phyloP scores from a whole-genome alignment of 495 filamentous ascomycete species.

The Penicillium coprophilum region DNA sequence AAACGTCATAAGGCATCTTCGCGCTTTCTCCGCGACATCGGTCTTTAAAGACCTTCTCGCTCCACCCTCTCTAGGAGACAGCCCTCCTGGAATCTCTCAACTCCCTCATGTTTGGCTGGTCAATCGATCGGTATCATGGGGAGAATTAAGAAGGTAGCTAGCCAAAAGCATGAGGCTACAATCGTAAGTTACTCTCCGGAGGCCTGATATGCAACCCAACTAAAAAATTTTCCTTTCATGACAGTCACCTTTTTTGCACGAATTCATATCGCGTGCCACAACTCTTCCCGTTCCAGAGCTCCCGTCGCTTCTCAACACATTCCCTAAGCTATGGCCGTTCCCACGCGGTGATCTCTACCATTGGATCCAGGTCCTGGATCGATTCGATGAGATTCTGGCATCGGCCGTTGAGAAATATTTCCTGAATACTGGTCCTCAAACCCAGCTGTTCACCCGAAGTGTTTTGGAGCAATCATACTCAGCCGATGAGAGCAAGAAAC shows the following conservation, averaged over 20 bases:
- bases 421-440: constrained; percentile 78
- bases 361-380: constrained; percentile 93
- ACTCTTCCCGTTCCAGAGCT: constrained; percentile 72
- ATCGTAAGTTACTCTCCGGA: constrained; percentile 61
- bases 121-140: constrained; percentile 62
- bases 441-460: constrained; percentile 64
- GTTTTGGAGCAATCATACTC: constrained; percentile 58
- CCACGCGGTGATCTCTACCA: constrained; percentile 97
- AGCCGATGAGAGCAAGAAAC: constrained; percentile 38
- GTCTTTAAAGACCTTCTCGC: constrained; percentile 33
- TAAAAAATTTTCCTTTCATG: constrained; percentile 32
- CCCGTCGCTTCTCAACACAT: constrained; percentile 70
- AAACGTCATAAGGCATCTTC: constrained; percentile 49
- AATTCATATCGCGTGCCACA: constrained; percentile 69
- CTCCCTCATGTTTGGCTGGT: constrained; percentile 51
- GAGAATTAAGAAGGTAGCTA: constrained; percentile 95
- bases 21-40: constrained; percentile 39
- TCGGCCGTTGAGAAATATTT: constrained; percentile 78
- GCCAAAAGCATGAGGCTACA: constrained; percentile 89
- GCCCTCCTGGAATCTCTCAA: constrained; percentile 29
- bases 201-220: constrained; percentile 20
- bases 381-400: constrained; percentile 87
- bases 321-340: constrained; percentile 89
- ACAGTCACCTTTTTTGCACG: constrained; percentile 81
- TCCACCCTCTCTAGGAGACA: constrained; percentile 33